Percentiles rank a stretch among this genome's conserved stretches.
Conservation (phyloP, 1,284 basidiomycete species). For the Papiliotrema nemorosa region DNA sequence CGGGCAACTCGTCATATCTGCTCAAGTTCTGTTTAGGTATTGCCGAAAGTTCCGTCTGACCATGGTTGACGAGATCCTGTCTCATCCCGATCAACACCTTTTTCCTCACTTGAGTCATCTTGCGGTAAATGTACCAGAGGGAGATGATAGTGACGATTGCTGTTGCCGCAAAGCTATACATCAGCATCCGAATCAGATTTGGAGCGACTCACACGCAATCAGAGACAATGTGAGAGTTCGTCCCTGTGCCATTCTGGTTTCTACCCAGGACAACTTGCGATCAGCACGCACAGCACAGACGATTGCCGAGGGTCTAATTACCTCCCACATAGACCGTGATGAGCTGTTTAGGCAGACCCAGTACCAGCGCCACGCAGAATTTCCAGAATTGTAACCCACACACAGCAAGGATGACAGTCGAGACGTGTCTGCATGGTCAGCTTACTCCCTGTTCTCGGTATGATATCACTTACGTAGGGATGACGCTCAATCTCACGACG, state of each 20-base stretch:
- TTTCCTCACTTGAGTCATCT: slow-evolving; percentile 55
- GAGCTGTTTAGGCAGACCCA: slow-evolving; percentile 67
- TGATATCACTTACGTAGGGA: slow-evolving; percentile 57
- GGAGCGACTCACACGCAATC: slow-evolving; percentile 58
- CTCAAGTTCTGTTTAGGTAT: neutral
- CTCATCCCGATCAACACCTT: slow-evolving; percentile 1
- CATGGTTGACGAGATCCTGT: neutral
- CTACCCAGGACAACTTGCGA: neutral
- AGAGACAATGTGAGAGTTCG: slow-evolving; percentile 51
- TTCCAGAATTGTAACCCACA: neutral
- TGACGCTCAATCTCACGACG: slow-evolving; percentile 68
- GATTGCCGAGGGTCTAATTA: neutral
- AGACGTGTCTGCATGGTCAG: neutral
- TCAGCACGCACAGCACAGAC: slow-evolving; percentile 32
- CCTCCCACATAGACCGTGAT: slow-evolving; percentile 1
- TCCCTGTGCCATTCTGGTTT: slow-evolving; percentile 6
- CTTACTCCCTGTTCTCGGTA: too few species aligned
- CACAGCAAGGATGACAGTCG: neutral
- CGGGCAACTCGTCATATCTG: neutral
- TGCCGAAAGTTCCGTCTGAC: neutral
- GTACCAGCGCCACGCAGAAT: slow-evolving; percentile 60
- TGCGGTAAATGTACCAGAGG: slow-evolving; percentile 75
- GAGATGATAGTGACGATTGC: slow-evolving; percentile 67
- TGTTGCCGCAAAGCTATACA: slow-evolving; percentile 7
- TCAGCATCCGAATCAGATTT: neutral